Evolutionary conservation across 2,329 filamentous ascomycete species (phyloP), one percentile per base, ranked within the genome.

Genomic region (Aureobasidium musti): DNA sequence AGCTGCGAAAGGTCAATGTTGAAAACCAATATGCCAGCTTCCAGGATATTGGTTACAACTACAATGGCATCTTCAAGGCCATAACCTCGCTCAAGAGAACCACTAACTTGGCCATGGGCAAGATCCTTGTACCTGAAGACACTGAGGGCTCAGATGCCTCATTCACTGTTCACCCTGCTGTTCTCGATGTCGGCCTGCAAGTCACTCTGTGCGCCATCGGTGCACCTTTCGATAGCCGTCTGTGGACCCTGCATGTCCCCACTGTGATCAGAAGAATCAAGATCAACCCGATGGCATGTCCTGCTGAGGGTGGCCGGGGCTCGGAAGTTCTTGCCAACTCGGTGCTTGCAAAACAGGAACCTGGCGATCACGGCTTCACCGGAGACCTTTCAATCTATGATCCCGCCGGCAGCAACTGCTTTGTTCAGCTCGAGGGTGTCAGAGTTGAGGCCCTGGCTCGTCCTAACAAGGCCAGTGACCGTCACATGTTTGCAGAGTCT

Each of bases 171-270:
- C 73, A 77, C 54, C 77, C 77, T 0, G 69, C 67, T 1, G 47
- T 67, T 14, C 67, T 77, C 1, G 77, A 79, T 52, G 69, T 67
- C 2, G 72, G 72, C 1, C 68, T 79, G 14, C 77, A 79, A 45
- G 67, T 71, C 2, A 60, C 72, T 17, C 37, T 76, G n/a, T 65
- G 71, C 3, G 76, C 76, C 2, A 69, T 69, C 50, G 67, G 67
- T n/a, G 72, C 68, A 26, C 77, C 77, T 0, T 67, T 67, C 4
- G 75, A 77, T 67, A 72, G 69, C 0, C 59, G 68, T 0, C 67
- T 77, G 11, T 69, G 73, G 50, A 56, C 66, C 10, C 63, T 73
- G 7, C 70, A 73, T n/a, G 57, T 76, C 2, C 69, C 69, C 2
- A 68, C 71, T 37, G 56, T 39, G 11, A 69, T 76, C 23, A 19